These are phyloP conservation scores for Noccaea bulbosa DNA, from an alignment of 345 rosid species.

Conservation along the genomic window DNA sequence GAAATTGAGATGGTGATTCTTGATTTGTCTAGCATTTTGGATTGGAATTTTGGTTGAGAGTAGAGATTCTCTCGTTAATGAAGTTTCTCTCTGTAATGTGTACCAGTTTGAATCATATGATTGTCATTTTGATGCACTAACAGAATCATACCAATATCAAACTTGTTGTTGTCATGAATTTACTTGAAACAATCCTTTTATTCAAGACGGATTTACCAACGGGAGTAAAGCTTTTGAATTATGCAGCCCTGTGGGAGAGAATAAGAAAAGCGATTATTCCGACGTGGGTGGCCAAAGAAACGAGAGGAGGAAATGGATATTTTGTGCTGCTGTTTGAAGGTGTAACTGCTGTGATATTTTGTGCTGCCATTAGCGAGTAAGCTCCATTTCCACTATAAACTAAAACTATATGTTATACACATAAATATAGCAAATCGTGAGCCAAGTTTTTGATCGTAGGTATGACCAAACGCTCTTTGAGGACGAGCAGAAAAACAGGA, in stretches of 20 bases:
- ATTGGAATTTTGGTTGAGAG: background rate
- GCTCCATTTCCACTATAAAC: constrained; percentile 32
- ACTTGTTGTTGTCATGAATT: background rate
- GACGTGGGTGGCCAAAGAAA: constrained; percentile 99
- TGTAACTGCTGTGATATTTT: constrained; percentile 94
- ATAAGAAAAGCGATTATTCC: constrained; percentile 94
- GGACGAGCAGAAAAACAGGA: constrained; percentile 85
- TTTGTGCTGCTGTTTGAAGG: constrained; percentile 99
- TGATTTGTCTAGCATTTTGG: background rate
- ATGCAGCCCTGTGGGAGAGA: constrained; percentile 94
- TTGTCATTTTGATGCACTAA: constrained; percentile 18
- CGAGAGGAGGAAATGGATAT: constrained; percentile 99
- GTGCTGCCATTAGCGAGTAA: constrained; percentile 99
- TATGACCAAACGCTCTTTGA: constrained; percentile 35
- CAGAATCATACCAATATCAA: background rate
- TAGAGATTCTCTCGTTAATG: too few relatives aligned
- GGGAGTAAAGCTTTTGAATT: constrained; percentile 19
- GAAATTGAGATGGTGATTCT: background rate
- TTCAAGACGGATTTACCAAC: background rate
- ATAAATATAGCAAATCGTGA: too few relatives aligned
- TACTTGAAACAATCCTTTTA: background rate
- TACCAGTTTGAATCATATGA: background rate
- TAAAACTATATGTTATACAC: background rate
- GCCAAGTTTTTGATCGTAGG: too few relatives aligned
- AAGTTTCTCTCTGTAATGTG: background rate